Percentiles rank a stretch among this genome's conserved stretches.
phyloP scores from a whole-genome alignment of 495 filamentous ascomycete species.

The Hyaloscypha variabilis region DNA sequence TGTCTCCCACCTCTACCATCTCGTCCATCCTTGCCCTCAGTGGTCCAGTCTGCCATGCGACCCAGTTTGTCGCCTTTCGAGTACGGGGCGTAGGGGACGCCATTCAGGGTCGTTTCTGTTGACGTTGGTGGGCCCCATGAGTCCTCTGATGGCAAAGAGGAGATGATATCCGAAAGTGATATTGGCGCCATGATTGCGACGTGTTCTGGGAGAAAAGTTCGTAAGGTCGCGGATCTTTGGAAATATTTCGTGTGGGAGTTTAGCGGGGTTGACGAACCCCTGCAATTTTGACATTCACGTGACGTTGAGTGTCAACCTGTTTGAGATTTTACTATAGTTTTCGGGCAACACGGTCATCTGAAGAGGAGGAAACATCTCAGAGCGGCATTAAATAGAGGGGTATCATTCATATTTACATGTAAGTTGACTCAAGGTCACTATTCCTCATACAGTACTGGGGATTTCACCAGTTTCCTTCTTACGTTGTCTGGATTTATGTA shows the following conservation, averaged over 20 bases:
- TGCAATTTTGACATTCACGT: background rate
- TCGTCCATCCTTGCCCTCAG: conserved; percentile 84
- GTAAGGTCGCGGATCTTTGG: conserved; percentile 1
- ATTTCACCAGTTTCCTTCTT: no score
- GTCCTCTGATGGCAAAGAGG: conserved; percentile 56
- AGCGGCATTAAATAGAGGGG: no score
- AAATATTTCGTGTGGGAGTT: conserved; percentile 10
- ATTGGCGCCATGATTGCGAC: conserved; percentile 34
- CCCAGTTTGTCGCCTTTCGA: conserved; percentile 98
- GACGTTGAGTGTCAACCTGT: no score
- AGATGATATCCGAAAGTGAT: conserved; percentile 56
- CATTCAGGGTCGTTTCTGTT: conserved; percentile 82
- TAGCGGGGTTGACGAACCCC: background rate
- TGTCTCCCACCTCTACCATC: conserved; percentile 77
- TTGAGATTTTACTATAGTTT: no score
- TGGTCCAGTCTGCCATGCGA: conserved; percentile 98
- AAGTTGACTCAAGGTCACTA: no score
- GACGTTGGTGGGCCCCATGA: conserved; percentile 89
- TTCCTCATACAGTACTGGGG: no score
- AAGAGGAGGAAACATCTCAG: no score
- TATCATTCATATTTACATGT: no score
- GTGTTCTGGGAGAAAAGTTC: conserved; percentile 14
- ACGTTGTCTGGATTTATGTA: no score
- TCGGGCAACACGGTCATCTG: no score
- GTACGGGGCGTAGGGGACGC: conserved; percentile 95